These are phyloP conservation scores for Climacium dendroides DNA, from an alignment of 225 moss, liverwort and hornwort genomes.

Conservation along the genomic window DNA sequence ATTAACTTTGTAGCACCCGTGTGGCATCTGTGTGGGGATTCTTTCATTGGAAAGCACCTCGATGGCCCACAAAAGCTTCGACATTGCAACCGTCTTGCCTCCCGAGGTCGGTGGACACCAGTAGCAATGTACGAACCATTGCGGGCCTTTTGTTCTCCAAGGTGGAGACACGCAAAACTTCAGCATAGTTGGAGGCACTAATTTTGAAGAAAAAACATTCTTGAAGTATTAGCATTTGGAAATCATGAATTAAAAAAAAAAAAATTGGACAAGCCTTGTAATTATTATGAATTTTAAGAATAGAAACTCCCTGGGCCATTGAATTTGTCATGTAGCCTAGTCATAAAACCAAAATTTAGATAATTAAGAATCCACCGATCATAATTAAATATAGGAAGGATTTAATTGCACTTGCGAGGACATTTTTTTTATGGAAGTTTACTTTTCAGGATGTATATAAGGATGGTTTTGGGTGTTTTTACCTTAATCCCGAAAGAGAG, in stretches of 20 bases:
- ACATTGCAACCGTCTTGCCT: neutral
- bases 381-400: fast-evolving
- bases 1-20: too few species aligned
- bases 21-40: neutral
- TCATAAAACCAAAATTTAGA: fast-evolving
- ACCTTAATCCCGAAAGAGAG: fast-evolving
- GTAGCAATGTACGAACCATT: neutral
- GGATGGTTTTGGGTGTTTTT: neutral
- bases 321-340: fast-evolving
- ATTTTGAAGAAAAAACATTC: neutral
- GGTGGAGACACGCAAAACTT: neutral
- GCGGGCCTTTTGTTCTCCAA: neutral
- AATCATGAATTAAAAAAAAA: too few species aligned
- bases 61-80: neutral
- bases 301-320: fast-evolving
- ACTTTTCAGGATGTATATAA: fast-evolving
- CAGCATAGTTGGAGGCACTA: neutral
- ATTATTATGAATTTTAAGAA: neutral
- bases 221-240: neutral
- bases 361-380: fast-evolving
- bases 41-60: neutral
- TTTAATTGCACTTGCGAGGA: neutral
- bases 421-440: too few species aligned
- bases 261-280: too few species aligned
- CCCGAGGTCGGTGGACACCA: neutral